These are phyloP conservation scores for Vinca minor DNA, from an alignment of 257 asterid species.

Conservation along the genomic window DNA sequence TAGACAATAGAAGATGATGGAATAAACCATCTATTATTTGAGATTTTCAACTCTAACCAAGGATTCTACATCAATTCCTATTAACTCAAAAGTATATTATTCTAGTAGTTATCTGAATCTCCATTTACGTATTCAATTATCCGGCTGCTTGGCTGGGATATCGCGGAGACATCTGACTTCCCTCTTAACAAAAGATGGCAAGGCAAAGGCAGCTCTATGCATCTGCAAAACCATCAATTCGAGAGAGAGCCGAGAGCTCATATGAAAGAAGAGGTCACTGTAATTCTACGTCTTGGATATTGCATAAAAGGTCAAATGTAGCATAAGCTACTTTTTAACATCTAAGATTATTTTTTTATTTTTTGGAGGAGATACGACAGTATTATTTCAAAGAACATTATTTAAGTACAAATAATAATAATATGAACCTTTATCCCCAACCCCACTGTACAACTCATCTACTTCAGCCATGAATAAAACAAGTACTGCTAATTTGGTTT, in stretches of 20 bases:
- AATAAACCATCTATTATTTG: neutral
- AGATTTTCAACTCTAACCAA: neutral
- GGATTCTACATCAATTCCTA: neutral
- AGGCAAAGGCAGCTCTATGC: slow-evolving; percentile 80
- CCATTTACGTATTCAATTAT: neutral
- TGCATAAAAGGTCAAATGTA: neutral
- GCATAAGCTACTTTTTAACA: neutral
- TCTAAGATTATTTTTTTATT: neutral
- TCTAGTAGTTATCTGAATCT: neutral
- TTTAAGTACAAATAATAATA: too few relatives aligned
- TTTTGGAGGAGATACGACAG: too few relatives aligned
- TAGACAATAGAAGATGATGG: neutral
- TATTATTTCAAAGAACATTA: neutral
- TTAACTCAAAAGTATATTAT: neutral
- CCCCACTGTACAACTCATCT: neutral
- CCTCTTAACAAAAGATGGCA: slow-evolving; percentile 77
- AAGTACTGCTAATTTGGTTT: too few relatives aligned
- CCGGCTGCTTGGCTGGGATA: slow-evolving; percentile 6
- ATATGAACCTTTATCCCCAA: too few relatives aligned
- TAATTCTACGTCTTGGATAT: too few relatives aligned
- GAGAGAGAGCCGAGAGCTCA: neutral
- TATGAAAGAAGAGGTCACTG: neutral
- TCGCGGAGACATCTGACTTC: slow-evolving; percentile 68
- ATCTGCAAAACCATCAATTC: slow-evolving; percentile 48
- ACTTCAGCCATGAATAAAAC: neutral